These are phyloP conservation scores for Citrus mangshanensis DNA, from an alignment of 345 rosid genomes.

Conservation along the genomic window DNA sequence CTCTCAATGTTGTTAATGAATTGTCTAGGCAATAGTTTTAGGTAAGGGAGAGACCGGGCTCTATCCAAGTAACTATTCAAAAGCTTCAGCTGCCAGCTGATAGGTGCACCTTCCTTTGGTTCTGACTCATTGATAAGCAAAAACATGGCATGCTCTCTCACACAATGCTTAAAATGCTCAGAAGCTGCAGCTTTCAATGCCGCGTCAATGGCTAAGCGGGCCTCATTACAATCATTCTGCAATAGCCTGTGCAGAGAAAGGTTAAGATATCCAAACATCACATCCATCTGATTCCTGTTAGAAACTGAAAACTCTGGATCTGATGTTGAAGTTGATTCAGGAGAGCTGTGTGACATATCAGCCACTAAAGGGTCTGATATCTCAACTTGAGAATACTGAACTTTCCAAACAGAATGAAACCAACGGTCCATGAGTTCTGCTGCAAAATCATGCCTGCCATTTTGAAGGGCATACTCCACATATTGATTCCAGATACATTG, in stretches of 20 bases:
- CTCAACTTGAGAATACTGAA: constrained; percentile 22
- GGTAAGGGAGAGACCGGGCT: constrained; percentile 36
- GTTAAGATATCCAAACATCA: constrained; percentile 74
- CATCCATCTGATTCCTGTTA: constrained; percentile 38
- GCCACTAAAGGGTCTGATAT: constrained; percentile 17
- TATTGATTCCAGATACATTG: constrained; percentile 95
- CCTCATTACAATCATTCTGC: constrained; percentile 50
- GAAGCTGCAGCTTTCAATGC: constrained; percentile 56
- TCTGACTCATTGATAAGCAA: constrained; percentile 36
- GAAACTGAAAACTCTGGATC: constrained; percentile 23
- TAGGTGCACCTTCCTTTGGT: constrained; percentile 30
- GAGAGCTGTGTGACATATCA: constrained; percentile 17
- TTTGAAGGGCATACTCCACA: constrained; percentile 59
- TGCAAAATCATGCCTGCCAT: constrained; percentile 45
- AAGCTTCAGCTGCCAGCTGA: constrained; percentile 41
- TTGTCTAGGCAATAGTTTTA: constrained; percentile 61
- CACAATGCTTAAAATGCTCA: constrained; percentile 45
- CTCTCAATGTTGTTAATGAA: constrained; percentile 55
- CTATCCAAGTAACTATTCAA: constrained; percentile 54
- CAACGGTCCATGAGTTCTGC: constrained; percentile 64
- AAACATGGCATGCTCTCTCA: constrained; percentile 70
- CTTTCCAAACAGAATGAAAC: constrained; percentile 55
- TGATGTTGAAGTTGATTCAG: constrained; percentile 28
- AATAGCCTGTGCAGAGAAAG: constrained; percentile 58
- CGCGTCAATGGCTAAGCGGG: constrained; percentile 48